Conservation (phyloP, 208 protist species). For the Trypanosoma platydactyli region DNA sequence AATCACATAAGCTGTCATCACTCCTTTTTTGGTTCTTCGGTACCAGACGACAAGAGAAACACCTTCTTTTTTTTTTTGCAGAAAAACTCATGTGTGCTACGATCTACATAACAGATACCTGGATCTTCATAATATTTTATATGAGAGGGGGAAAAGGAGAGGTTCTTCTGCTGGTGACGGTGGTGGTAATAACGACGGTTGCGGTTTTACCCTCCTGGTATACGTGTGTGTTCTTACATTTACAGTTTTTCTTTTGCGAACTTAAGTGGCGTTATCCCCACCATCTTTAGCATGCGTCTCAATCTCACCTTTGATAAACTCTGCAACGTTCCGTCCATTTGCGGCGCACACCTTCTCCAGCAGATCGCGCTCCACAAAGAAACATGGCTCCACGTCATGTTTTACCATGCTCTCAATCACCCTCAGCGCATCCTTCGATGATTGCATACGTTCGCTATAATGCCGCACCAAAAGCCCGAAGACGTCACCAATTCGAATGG, state of each 20-base stretch:
- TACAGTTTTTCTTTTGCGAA: too few relatives aligned
- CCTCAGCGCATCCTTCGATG: constrained; percentile 83
- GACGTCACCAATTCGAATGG: constrained; percentile 94
- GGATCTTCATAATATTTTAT: too few relatives aligned
- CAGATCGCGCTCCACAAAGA: constrained; percentile 89
- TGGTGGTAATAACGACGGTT: too few relatives aligned
- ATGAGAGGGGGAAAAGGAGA: too few relatives aligned
- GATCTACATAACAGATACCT: too few relatives aligned
- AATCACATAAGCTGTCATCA: neutral
- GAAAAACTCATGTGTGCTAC: neutral
- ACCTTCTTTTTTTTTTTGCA: neutral
- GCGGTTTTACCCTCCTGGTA: too few relatives aligned
- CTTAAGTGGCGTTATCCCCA: too few relatives aligned
- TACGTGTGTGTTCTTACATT: too few relatives aligned
- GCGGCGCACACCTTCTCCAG: constrained; percentile 84
- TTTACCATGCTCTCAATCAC: constrained; percentile 93
- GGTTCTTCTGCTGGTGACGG: neutral
- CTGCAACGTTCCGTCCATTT: constrained; percentile 61
- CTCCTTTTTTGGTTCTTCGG: neutral
- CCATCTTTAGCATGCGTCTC: neutral
- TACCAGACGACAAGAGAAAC: neutral
- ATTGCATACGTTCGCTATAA: constrained; percentile 78
- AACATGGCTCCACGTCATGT: constrained; percentile 78
- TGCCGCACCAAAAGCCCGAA: constrained; percentile 95
- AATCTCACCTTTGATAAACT: constrained; percentile 39